Evolutionary conservation across 2,329 filamentous ascomycete genomes (phyloP).

Genomic region (Amauroascus niger): DNA sequence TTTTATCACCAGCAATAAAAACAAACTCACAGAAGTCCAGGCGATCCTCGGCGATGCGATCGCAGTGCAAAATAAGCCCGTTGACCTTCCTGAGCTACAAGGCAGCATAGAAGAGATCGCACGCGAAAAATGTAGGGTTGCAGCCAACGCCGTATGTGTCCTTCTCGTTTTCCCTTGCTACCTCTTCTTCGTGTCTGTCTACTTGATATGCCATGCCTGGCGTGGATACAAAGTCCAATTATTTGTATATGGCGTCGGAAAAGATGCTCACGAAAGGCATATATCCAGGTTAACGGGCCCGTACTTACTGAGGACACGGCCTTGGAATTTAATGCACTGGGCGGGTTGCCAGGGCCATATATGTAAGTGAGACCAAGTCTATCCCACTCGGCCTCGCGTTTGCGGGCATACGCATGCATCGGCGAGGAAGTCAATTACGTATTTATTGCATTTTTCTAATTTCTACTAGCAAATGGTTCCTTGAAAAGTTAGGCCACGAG

Average conservation of each 20-base stretch:
- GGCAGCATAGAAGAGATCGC: constrained; percentile 89
- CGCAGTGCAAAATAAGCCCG: constrained; percentile 59
- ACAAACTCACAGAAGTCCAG: constrained; percentile 84
- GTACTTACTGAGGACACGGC: constrained; percentile 95
- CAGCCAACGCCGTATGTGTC: constrained; percentile 61
- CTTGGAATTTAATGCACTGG: constrained; percentile 80
- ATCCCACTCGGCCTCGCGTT: neutral
- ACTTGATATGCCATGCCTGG: neutral
- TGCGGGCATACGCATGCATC: neutral
- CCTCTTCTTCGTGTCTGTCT: neutral
- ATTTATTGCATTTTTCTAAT: neutral
- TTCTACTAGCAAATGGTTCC: constrained; percentile 74
- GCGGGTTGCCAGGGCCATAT: constrained; percentile 88
- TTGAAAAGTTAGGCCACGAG: constrained; percentile 68
- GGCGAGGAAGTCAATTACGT: neutral
- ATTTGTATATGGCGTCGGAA: neutral
- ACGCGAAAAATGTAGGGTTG: constrained; percentile 71
- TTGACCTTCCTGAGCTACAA: constrained; percentile 85
- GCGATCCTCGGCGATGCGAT: constrained; percentile 70
- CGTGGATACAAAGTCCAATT: neutral
- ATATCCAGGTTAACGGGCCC: constrained; percentile 61
- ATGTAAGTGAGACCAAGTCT: constrained; percentile 54
- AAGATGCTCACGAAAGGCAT: neutral
- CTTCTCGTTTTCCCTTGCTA: neutral
- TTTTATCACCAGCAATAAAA: constrained; percentile 94